Conservation (phyloP, 2,329 filamentous ascomycete genomes). For the Claviceps pusilla region DNA sequence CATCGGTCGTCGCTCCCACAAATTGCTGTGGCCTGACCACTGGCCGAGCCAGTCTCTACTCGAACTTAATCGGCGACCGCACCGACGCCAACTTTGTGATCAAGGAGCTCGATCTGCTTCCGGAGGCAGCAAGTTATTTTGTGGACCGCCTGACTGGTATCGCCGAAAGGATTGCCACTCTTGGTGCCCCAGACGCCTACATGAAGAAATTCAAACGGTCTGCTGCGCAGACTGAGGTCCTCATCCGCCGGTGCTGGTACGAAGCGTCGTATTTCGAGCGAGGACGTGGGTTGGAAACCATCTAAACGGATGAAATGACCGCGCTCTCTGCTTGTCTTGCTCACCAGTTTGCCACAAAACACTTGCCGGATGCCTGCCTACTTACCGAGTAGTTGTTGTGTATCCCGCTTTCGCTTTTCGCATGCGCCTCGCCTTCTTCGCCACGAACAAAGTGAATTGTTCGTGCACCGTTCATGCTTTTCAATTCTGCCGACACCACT, state of each 20-base stretch:
- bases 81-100: slow-evolving; percentile 29
- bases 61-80: slow-evolving; percentile 29
- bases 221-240: slow-evolving; percentile 17
- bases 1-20: slow-evolving; percentile 24
- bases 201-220: slow-evolving; percentile 19
- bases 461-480: neutral
- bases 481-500: neutral
- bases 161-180: slow-evolving; percentile 17
- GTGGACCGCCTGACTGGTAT: slow-evolving; percentile 19
- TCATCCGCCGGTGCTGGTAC: slow-evolving; percentile 13
- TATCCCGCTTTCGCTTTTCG: neutral
- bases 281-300: slow-evolving; percentile 11
- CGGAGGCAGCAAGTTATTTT: slow-evolving; percentile 9
- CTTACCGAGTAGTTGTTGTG: neutral
- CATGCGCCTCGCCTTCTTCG: neutral
- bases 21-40: neutral
- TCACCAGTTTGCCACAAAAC: neutral
- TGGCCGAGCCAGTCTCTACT: slow-evolving; percentile 28
- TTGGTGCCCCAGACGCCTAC: slow-evolving; percentile 21
- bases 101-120: slow-evolving; percentile 27
- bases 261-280: slow-evolving; percentile 17
- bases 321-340: neutral
- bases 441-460: neutral
- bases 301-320: slow-evolving; percentile 21
- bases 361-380: neutral